Evolutionary conservation across 768 basidiomycete species (phyloP), one percentile per base, ranked within the genome.

Genomic region (Austroboletus festivus): DNA sequence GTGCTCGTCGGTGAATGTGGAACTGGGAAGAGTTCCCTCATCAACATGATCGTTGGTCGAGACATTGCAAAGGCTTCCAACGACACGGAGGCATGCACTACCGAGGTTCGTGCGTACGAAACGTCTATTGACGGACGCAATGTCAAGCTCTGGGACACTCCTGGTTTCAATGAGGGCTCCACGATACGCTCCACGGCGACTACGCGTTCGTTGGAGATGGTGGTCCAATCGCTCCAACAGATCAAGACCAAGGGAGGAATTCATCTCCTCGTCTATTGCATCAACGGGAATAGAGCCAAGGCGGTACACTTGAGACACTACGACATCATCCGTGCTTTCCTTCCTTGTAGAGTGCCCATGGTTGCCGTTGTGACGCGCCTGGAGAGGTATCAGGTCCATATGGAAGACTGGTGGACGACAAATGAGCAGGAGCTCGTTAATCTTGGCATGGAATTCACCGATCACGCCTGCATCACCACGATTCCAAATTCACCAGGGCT

Each of bases 1-100:
- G 50, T 64, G 41, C 30, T 65, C 31, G 49, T 24, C 38, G 63
- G 63, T 12, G 61, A 64, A 52, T 54, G 54, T 4, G 61, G 59
- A 15, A 48, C 42, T 22, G 60, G 63, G 33, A 60, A 65, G 33
- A 64, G 63, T 5, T 65, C 57, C 15, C 42, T 65, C 18, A 45
- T 65, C 5, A 65, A 65, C 37, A 37, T 62, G 9, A 52, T 60
- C 33, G 12, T 54, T 0, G 50, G 51, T 1, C 30, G 20, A 38
- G 24, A 57, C 22, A 30, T 53, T 3, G 52, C 57, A 23, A 41
- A 44, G 11, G 53, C 57, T 13, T 63, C 60, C 24, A 53, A 50
- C 34, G 60, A 62, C 37, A 39, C 63, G n/a, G 6, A 22, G 4
- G 46, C 54, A 19, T 57, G 60, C 43, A 65, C 63, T 15, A 24